Evolutionary conservation across 257 asterid genomes (phyloP), one percentile per base, ranked within the genome.

Genomic region (Capsicum chinense): DNA sequence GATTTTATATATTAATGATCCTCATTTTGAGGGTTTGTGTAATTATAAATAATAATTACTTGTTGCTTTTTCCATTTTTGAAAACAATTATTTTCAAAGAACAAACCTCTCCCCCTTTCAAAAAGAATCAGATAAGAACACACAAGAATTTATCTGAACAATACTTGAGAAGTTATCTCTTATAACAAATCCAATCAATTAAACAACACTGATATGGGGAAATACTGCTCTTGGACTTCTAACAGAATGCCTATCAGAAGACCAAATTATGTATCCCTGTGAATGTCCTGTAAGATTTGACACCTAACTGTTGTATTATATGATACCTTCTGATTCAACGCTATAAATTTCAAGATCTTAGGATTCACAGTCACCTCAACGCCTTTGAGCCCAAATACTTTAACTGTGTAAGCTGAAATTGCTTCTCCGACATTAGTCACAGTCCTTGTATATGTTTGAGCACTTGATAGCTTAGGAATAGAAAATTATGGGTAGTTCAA

Each of bases 401-500:
- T 9, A 9, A 80, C 59, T 0, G 17, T 33, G n/a, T 85, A 85
- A 21, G 73, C n/a, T 26, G 82, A 85, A 13, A 13, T 26, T 8
- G 85, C 64, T 44, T 85, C 79, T 9, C 87, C 87, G 5, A 85
- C 78, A n/a, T 85, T 85, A 0, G 87, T 85, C 11, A 80, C 79
- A 56, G 9, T 56, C 62, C 62, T 56, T 19, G 7, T 56, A 56
- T 56, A 56, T 1, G 19, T 56, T 56, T 60, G 59, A 44, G 13
- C 26, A 50, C 13, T 44, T 14, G 19, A 35, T 74, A 58, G 62
- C 5, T 81, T 42, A 58, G 15, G 19, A 5, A 85, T 60, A 3
- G 87, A 60, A 21, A 85, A 85, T 15, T 83, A 85, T 17, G 87
- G 85, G 56, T 85, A 85, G 39, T 85, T 85, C 5, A 85, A 56